Base-by-base conservation (phyloP, 1,284 basidiomycete species). In the Fomes fomentarius region DNA sequence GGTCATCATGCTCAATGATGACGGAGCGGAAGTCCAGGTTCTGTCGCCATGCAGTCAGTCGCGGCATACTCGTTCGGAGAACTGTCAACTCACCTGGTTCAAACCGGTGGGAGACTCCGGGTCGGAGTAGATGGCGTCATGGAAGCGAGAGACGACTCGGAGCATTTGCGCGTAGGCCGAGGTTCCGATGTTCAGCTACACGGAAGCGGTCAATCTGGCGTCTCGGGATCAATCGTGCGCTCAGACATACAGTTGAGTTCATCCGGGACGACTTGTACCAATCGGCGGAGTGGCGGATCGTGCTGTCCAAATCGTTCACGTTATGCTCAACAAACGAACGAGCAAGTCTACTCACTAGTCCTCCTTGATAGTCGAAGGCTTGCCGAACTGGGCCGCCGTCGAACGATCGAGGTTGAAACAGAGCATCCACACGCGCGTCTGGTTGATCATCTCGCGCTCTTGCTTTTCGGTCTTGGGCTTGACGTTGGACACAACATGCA, bases 351-450 rank as follows among this genome's bases (percentile, higher is more conserved):
- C 84, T 56, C 63, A 88, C 85, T 81, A 91, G 66, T 94, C 90
- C 64, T 93, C 92, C 67, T 88, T 89, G 66, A 95, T 89, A 22
- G 90, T 92, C 22, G 86, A 86, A 3, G 91, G 90, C 69, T 94
- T 94, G 19, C 93, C 92, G 66, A 93, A 91, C 69, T 94, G 93
- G 15, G 91, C 91, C 11, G 91, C 85, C 2, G 86, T 89, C 28
- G 87, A 91, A 17, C 89, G 82, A 70, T 94, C 93, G 48, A 94
- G 64, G 67, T 91, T 91, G 73, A 89, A 93, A 69, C 92, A 94
- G 52, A 91, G 87, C 79, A 93, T 83, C 93, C 92, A 94, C 19
- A 90, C 85, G 15, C 93, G 77, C 37, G 83, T 84, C 54, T 87
- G 83, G 69, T 94, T 94, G 63, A 94, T 70, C 40, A 90, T 79